Base-by-base conservation (phyloP, 345 rosid genomes). In the Gossypium sturtianum region DNA sequence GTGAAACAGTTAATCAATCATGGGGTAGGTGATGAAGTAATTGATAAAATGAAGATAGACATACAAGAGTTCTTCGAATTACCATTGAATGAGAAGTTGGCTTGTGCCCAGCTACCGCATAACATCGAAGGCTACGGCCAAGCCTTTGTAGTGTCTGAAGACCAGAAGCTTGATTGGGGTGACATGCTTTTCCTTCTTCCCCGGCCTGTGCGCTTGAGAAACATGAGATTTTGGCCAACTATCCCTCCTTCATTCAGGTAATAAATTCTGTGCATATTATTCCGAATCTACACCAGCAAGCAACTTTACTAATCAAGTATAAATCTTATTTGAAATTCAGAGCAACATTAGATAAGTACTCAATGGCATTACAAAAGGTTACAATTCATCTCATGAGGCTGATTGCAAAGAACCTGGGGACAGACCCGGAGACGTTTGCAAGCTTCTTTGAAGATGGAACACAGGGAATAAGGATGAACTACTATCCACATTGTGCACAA, bases 161-260 rank as follows among this genome's bases (percentile, higher is more conserved):
- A 86, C 1, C 86, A 84, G 66, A 86, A 86, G 77, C 87, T 85
- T 38, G 89, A 89, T 29, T 86, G 87, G 89, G 85, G 83, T 7
- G 89, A 85, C 81, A 78, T 83, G 90, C 79, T 85, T 29, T 83
- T 85, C 71, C 82, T 84, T 54, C 49, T 69, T 23, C n/a, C 86
- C 2, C 80, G 49, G 20, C 87, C 89, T 9, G 22, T 23, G 16
- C 41, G 58, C 4, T 48, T 10, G 15, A 81, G 87, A 77, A 83
- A 74, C 25, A 9, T 67, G 52, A 79, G 76, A 59, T 69, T 81
- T 71, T 87, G 87, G 84, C 90, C 90, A 0, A 56, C 48, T 6
- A 29, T 1, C 22, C 92, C 88, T 5, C 2, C 71, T 16, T 77
- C 83, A 29, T 81, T 86, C 77, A 82, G 87, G 84, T 81, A 71